These are phyloP conservation scores for Podila verticillata DNA, from an alignment of 192 early-diverging fungal species.

Conservation along the genomic window DNA sequence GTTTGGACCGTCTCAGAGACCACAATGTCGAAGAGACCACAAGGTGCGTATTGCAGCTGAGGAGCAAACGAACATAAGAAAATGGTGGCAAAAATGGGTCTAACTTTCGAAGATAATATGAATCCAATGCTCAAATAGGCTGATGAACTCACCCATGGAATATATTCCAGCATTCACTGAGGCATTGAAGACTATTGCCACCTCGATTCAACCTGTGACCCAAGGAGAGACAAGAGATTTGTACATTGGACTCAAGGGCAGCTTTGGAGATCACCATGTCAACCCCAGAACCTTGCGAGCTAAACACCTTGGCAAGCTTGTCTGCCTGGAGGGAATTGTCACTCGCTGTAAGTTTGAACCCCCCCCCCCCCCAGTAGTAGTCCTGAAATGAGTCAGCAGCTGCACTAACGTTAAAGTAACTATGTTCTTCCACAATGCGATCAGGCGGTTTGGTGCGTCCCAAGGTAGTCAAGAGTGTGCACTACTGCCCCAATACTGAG, in stretches of 20 bases:
- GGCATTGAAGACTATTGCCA: constrained; percentile 73
- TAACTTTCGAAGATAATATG: background rate
- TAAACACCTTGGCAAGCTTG: constrained; percentile 81
- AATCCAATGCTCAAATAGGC: constrained; percentile 39
- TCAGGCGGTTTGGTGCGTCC: constrained; percentile 94
- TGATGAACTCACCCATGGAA: constrained; percentile 81
- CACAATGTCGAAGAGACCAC: constrained; percentile 77
- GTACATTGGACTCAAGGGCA: constrained; percentile 88
- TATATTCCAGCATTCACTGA: constrained; percentile 86
- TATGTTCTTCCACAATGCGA: background rate
- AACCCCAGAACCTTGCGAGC: constrained; percentile 89
- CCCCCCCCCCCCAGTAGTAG: too few relatives aligned
- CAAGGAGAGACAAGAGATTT: constrained; percentile 58
- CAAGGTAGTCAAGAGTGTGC: constrained; percentile 91
- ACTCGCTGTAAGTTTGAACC: constrained; percentile 82
- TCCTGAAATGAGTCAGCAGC: too few relatives aligned
- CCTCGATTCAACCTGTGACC: constrained; percentile 43
- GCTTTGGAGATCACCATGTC: constrained; percentile 90
- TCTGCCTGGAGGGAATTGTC: constrained; percentile 97
- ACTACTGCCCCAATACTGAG: constrained; percentile 89
- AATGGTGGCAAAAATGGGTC: background rate
- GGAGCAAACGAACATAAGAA: background rate
- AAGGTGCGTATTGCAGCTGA: constrained; percentile 59
- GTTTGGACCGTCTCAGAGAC: constrained; percentile 87
- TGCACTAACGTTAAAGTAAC: too few relatives aligned